Evolutionary conservation across 2,329 filamentous ascomycete species (phyloP).

Genomic region (Fulvia fulva): DNA sequence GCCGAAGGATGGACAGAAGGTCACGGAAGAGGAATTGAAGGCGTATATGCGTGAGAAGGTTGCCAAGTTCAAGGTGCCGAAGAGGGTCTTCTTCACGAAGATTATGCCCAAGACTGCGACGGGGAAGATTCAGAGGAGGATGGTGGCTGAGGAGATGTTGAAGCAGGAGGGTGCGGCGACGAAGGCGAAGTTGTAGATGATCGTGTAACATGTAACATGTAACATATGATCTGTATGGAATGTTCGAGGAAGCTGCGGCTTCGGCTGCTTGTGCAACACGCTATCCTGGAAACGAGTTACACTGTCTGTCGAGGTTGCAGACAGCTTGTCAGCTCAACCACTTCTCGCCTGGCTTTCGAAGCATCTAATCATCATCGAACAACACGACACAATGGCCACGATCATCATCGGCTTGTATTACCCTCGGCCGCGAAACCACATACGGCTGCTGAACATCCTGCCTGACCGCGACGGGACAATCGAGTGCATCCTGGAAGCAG

Average conservation of each 20-base stretch:
- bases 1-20: slow-evolving; percentile 56
- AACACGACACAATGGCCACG: no score
- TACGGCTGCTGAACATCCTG: no score
- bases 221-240: neutral
- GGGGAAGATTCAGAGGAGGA: slow-evolving; percentile 79
- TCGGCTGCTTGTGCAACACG: neutral
- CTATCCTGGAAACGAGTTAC: no score
- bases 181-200: slow-evolving; percentile 15
- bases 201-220: neutral
- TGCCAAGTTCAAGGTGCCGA: slow-evolving; percentile 81
- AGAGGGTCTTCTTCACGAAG: slow-evolving; percentile 79
- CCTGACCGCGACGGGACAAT: no score
- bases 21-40: slow-evolving; percentile 59
- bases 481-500: no score
- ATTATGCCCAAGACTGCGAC: slow-evolving; percentile 85
- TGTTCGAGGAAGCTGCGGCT: neutral
- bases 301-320: no score
- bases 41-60: slow-evolving; percentile 65
- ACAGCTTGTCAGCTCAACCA: no score
- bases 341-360: no score
- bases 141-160: slow-evolving; percentile 81
- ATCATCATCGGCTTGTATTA: no score
- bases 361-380: no score
- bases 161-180: slow-evolving; percentile 46
- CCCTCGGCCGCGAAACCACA: no score